These are phyloP conservation scores for Chlorencoelia australis DNA, from an alignment of 2,329 filamentous ascomycete genomes.

Conservation along the genomic window DNA sequence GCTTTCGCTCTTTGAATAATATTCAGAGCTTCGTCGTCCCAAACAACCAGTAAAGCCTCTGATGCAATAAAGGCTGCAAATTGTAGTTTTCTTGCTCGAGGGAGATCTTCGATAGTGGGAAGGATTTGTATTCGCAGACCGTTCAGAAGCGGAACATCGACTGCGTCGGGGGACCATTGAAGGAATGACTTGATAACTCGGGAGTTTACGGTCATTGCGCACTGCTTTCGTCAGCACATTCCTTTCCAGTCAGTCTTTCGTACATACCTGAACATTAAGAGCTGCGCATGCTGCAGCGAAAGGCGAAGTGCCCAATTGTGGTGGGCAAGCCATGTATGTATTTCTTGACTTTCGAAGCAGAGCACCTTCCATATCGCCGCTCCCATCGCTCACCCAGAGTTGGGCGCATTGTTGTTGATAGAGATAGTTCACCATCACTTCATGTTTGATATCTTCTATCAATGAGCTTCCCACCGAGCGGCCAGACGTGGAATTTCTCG, in stretches of 20 bases:
- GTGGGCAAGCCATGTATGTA: constrained; percentile 64
- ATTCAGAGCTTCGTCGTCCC: constrained; percentile 71
- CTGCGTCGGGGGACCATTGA: constrained; percentile 60
- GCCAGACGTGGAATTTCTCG: constrained; percentile 42
- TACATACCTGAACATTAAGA: constrained; percentile 60
- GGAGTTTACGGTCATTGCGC: constrained; percentile 73
- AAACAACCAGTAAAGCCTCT: constrained; percentile 63
- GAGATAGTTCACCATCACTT: constrained; percentile 75
- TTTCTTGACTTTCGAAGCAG: constrained; percentile 58
- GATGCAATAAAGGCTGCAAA: constrained; percentile 70
- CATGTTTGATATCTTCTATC: constrained; percentile 65
- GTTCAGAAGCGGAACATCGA: constrained; percentile 67
- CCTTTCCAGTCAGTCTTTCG: neutral
- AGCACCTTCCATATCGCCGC: constrained; percentile 61
- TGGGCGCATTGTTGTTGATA: constrained; percentile 70
- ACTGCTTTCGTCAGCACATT: constrained; percentile 34
- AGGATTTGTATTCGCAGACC: constrained; percentile 69
- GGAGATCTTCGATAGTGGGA: constrained; percentile 59
- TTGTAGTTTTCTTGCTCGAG: constrained; percentile 64
- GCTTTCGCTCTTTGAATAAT: constrained; percentile 58
- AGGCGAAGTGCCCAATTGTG: constrained; percentile 48
- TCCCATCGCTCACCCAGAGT: constrained; percentile 63
- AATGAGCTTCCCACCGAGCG: constrained; percentile 41
- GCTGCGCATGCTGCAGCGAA: constrained; percentile 55
- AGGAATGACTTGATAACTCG: constrained; percentile 71